Conservation (phyloP, 2,329 filamentous ascomycete genomes). For the Didymella glomerata region DNA sequence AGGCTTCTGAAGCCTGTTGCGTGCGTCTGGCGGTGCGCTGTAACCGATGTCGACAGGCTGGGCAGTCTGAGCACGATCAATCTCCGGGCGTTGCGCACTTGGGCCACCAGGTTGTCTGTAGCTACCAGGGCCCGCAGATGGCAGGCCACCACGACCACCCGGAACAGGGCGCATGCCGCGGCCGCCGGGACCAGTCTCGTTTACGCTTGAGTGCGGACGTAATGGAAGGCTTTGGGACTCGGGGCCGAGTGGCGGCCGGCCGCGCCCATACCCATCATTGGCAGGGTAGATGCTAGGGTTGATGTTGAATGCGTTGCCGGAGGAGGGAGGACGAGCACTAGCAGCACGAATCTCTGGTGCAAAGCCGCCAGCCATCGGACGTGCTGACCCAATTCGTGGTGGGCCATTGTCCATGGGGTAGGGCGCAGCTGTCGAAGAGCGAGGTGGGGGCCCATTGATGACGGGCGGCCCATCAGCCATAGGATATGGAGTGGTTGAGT, state of each 20-base stretch:
- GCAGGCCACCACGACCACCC: slow-evolving; percentile 42
- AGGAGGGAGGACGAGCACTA: slow-evolving; percentile 56
- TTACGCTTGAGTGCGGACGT: slow-evolving; percentile 50
- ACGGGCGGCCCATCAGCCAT: slow-evolving; percentile 54
- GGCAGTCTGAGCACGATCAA: slow-evolving; percentile 51
- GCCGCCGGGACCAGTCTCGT: slow-evolving; percentile 47
- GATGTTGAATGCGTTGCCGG: slow-evolving; percentile 60
- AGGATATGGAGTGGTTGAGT: slow-evolving; percentile 55
- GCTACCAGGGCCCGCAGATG: slow-evolving; percentile 42
- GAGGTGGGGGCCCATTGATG: slow-evolving; percentile 29
- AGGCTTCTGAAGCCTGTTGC: slow-evolving; percentile 54
- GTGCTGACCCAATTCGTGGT: slow-evolving; percentile 52
- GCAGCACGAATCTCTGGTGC: slow-evolving; percentile 60
- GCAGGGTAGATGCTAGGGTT: slow-evolving; percentile 55
- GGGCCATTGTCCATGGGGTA: slow-evolving; percentile 75
- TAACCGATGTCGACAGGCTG: slow-evolving; percentile 54
- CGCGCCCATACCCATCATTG: slow-evolving; percentile 43
- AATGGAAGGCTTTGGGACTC: slow-evolving; percentile 44
- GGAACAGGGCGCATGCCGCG: slow-evolving; percentile 39
- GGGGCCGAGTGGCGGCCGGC: slow-evolving; percentile 37
- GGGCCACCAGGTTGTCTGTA: slow-evolving; percentile 52
- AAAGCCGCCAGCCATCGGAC: slow-evolving; percentile 52
- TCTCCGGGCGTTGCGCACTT: slow-evolving; percentile 48
- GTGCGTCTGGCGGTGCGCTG: slow-evolving; percentile 54
- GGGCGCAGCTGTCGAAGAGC: slow-evolving; percentile 67